Conservation (phyloP, 1,284 basidiomycete genomes). For the Gymnopus androsaceus region DNA sequence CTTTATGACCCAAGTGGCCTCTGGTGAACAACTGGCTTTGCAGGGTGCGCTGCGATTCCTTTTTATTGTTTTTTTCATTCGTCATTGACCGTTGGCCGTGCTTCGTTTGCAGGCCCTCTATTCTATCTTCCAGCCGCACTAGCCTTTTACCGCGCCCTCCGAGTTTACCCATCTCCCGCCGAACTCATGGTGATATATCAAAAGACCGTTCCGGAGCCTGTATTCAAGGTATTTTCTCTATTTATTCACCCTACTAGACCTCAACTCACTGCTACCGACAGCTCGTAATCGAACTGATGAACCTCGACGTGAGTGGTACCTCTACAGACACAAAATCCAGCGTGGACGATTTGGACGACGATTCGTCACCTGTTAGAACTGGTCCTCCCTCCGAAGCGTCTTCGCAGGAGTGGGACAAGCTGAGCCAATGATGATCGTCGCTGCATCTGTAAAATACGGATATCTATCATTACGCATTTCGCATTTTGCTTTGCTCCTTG, state of each 20-base stretch:
- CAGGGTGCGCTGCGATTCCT: constrained; percentile 65
- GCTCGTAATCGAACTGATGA: constrained; percentile 87
- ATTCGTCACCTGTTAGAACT: constrained; percentile 59
- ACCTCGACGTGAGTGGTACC: constrained; percentile 83
- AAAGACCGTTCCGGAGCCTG: constrained; percentile 84
- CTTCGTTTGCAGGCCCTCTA: constrained; percentile 82
- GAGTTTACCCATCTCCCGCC: constrained; percentile 91
- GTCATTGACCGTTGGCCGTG: constrained; percentile 12
- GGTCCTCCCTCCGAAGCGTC: constrained; percentile 77
- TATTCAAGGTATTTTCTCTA: constrained; percentile 70
- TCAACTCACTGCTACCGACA: constrained; percentile 29
- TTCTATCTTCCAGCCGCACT: constrained; percentile 82
- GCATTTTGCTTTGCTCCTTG: constrained; percentile 29
- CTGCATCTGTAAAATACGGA: constrained; percentile 11
- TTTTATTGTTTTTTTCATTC: not conserved
- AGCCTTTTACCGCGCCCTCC: constrained; percentile 91
- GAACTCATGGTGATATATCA: constrained; percentile 94
- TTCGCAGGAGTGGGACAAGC: constrained; percentile 83
- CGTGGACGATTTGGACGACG: constrained; percentile 38
- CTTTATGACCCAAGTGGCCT: constrained; percentile 88
- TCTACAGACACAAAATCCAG: constrained; percentile 37
- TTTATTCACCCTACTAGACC: not conserved
- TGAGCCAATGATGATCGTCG: constrained; percentile 43
- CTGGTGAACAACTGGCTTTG: constrained; percentile 83
- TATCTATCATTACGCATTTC: constrained; percentile 20